Conservation (phyloP, 1,139 yeast genomes). For the Taiozyma sp. region DNA sequence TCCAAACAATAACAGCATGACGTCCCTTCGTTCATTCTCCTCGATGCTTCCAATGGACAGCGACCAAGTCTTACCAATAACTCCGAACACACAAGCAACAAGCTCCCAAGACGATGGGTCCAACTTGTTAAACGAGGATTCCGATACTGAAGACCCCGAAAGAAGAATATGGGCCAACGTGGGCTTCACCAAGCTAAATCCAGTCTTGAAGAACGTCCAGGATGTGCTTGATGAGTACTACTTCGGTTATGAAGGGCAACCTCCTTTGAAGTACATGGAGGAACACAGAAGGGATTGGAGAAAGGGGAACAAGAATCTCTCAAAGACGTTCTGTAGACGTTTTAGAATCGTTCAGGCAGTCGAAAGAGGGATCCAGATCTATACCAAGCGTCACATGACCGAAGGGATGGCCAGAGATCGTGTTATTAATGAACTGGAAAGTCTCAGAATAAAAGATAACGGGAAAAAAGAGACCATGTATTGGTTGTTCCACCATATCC, state of each 20-base stretch:
- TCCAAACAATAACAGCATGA: neutral
- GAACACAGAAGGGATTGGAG: constrained; percentile 24
- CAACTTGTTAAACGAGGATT: neutral
- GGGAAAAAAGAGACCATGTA: constrained; percentile 32
- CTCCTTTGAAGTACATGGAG: constrained; percentile 22
- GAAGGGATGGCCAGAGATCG: constrained; percentile 20
- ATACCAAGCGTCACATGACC: constrained; percentile 10
- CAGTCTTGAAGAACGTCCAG: constrained; percentile 21
- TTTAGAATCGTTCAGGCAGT: constrained; percentile 22
- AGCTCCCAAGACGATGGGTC: constrained; percentile 3
- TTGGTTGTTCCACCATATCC: constrained; percentile 31
- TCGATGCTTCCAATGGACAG: constrained; percentile 7
- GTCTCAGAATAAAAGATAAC: constrained; percentile 14
- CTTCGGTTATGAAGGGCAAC: constrained; percentile 23
- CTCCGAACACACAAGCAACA: constrained; percentile 2
- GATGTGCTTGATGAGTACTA: constrained; percentile 24
- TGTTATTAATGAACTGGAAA: constrained; percentile 19
- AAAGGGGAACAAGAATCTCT: constrained; percentile 21
- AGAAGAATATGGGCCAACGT: constrained; percentile 17
- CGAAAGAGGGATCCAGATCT: constrained; percentile 18
- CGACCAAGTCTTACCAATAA: constrained; percentile 4
- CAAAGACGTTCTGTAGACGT: constrained; percentile 24
- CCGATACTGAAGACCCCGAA: constrained; percentile 11
- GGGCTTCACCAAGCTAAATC: constrained; percentile 17
- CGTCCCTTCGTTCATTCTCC: constrained; percentile 5